Evolutionary conservation across 441 rosid genomes (phyloP), one percentile per base, ranked within the genome.

Genomic region (Hura crepitans): DNA sequence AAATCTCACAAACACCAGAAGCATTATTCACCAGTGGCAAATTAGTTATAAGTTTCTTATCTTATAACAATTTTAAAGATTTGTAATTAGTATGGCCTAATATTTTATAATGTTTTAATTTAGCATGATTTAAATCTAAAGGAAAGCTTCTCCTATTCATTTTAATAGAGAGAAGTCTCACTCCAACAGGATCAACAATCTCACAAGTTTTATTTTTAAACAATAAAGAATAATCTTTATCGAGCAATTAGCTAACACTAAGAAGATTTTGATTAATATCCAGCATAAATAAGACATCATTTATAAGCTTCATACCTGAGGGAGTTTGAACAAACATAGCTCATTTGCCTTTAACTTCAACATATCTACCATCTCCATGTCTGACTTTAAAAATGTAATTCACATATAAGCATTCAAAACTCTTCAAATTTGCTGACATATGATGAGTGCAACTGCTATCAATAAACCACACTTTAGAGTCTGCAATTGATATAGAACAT

Each of bases 371-470:
- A 65, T 65, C 30, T 0, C 39, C 18, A 27, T 46, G 28, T 20
- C 1, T 46, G 0, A 43, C 65, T 25, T 12, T n/a, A 17, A 65
- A 58, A 0, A 0, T 1, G 12, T 55, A 58, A 0, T 0, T n/a
- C 22, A 2, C n/a, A 13, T 59, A 57, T 1, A 43, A 1, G 6
- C 6, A 12, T 17, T 46, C 47, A 6, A 59, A 46, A 2, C 10
- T 11, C 0, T n/a, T 1, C 3, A n/a, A 4, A 31, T 59, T 8
- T 10, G 20, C 6, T 0, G 46, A 5, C 58, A 64, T 64, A 25
- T 59, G 66, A 12, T 69, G 51, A 14, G 66, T 65, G 14, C 69
- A 65, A 1, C 58, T 46, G 6, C 20, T 65, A 18, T 65, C 20
- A 1, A 46, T 45, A 2, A 64, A 30, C 56, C 42, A 46, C 12